Conservation (phyloP, 2,329 filamentous ascomycete species). For the Cladosporium sp. region DNA sequence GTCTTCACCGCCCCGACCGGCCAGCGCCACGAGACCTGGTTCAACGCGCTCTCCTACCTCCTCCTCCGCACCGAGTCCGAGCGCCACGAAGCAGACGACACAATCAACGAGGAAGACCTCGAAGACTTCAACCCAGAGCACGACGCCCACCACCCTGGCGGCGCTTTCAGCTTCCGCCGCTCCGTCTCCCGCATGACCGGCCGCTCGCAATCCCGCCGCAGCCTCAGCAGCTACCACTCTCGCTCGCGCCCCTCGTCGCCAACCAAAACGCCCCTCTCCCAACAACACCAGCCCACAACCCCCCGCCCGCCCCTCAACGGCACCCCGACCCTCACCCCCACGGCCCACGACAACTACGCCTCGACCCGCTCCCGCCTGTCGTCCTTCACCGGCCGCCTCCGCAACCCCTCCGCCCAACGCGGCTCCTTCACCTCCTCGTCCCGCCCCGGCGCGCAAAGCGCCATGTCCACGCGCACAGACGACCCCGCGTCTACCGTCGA, state of each 20-base stretch:
- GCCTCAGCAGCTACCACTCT: slow-evolving; percentile 32
- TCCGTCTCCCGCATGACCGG: slow-evolving; percentile 55
- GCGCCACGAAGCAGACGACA: slow-evolving; percentile 43
- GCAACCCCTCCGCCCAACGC: slow-evolving; percentile 23
- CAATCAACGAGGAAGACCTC: slow-evolving; percentile 54
- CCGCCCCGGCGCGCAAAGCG: slow-evolving; percentile 35
- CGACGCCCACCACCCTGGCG: slow-evolving; percentile 20
- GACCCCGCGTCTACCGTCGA: background rate
- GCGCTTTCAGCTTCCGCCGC: slow-evolving; percentile 37
- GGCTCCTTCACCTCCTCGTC: slow-evolving; percentile 42
- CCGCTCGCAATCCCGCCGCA: slow-evolving; percentile 35
- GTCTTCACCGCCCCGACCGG: slow-evolving; percentile 93
- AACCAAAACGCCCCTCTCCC: slow-evolving; percentile 24
- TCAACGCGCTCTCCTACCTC: slow-evolving; percentile 91
- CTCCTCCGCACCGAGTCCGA: slow-evolving; percentile 63
- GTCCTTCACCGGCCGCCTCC: background rate
- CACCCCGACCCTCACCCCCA: slow-evolving; percentile 6
- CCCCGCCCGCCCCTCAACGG: background rate
- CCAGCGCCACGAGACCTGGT: slow-evolving; percentile 96
- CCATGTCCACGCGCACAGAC: slow-evolving; percentile 24
- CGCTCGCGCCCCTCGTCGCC: slow-evolving; percentile 29
- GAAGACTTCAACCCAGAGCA: slow-evolving; percentile 73
- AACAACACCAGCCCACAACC: slow-evolving; percentile 5
- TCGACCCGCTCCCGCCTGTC: slow-evolving; percentile 6
- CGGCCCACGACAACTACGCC: slow-evolving; percentile 4